Evolutionary conservation across 139 green algal genomes (phyloP).

Genomic region (Chlamydomonas sphaeroides): DNA sequence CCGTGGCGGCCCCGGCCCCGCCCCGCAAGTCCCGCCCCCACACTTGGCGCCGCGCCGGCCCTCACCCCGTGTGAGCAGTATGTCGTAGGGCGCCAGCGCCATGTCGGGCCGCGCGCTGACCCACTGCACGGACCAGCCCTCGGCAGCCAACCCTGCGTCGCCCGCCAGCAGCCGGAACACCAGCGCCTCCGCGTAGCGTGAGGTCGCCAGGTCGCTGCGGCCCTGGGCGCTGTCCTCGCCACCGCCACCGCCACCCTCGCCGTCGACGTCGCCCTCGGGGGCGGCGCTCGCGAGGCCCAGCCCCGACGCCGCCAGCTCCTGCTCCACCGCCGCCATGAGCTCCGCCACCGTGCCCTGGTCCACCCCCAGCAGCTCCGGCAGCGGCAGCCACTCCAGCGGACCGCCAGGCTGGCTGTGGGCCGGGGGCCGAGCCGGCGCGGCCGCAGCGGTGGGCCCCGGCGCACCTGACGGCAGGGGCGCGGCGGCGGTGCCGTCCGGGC

Average conservation of each 20-base stretch:
- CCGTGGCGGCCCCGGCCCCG: too few relatives aligned
- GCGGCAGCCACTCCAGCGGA: neutral
- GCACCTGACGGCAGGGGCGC: too few relatives aligned
- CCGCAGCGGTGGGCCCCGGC: too few relatives aligned
- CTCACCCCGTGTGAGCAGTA: neutral
- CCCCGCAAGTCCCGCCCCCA: neutral
- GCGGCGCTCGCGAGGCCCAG: neutral
- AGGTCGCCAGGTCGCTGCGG: too few relatives aligned
- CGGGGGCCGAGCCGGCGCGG: too few relatives aligned
- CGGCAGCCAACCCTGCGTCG: neutral
- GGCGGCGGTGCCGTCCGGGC: too few relatives aligned
- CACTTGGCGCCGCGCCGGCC: neutral
- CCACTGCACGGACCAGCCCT: constrained; percentile 16
- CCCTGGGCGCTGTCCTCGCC: neutral
- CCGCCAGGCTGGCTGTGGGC: too few relatives aligned
- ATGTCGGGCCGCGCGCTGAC: neutral
- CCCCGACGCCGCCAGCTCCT: neutral
- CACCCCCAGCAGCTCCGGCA: too few relatives aligned
- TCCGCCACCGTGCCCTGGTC: too few relatives aligned
- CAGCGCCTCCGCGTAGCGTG: constrained; percentile 21
- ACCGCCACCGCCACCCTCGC: neutral
- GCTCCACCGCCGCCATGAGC: neutral
- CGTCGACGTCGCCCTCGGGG: neutral
- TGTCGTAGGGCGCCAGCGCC: constrained; percentile 19
- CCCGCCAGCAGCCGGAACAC: constrained; percentile 21